Base-by-base conservation (phyloP, 768 basidiomycete species). In the Cubamyces lactineus region DNA sequence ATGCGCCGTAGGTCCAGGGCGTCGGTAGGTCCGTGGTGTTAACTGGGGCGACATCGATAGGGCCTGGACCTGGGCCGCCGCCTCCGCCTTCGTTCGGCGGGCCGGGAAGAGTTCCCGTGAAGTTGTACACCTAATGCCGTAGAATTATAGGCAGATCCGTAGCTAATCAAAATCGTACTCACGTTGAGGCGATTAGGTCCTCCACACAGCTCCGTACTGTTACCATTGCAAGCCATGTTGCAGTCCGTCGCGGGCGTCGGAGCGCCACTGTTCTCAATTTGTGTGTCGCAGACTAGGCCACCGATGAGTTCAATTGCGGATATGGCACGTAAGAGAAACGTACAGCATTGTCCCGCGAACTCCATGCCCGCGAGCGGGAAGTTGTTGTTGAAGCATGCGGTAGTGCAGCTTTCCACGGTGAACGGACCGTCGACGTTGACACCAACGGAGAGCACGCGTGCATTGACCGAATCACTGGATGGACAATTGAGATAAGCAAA, bases 161-260 rank as follows among this genome's bases (percentile, higher is more conserved):
- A 46, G 9, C 3, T 30, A 5, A 5, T 28, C 48, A 5, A 5
- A 1, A 24, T 47, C 3, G 12, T 16, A 60, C 69, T 53, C 30
- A 86, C 72, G 55, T 83, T 87, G 21, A 91, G 76, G 46, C 83
- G 76, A 68, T 87, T 80, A 0, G 89, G 86, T 38, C 90, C 91
- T 21, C 91, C 91, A 65, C 91, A 92, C 61, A 85, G 85, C 67
- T 91, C 85, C 0, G 84, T 77, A 42, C 72, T 74, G 60, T 87
- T 86, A 13, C 88, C 89, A 2, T 72, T 73, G 69, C 89, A 92
- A 26, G 78, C 64, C 88, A 89, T 90, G 66, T 78, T 80, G 69
- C 91, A 94, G 50, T 83, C 84, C 1, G 78, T 71, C n/a, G 78
- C 73, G 0, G 81, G 65, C 0, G 79, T 77, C 0, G 80, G 77